Evolutionary conservation across 1,284 basidiomycete species (phyloP), one percentile per base, ranked within the genome.

Genomic region (Gymnopus androsaceus): DNA sequence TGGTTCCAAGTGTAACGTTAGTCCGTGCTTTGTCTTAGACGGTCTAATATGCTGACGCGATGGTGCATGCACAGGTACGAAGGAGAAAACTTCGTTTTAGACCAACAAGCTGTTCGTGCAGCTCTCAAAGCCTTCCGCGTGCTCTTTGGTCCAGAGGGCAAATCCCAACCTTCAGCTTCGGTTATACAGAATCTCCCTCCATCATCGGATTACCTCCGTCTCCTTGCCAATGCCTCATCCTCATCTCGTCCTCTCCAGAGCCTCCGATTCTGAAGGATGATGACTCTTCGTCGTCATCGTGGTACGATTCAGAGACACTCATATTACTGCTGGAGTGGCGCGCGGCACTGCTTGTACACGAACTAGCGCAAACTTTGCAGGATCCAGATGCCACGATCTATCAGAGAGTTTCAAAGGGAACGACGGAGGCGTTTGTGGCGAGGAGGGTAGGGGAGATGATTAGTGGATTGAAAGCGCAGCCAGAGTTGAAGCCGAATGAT

Each of bases 11-110:
- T 64, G 78, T 80, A 56, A 90, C 88, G 79, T 87, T 66, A 21
- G 79, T 7, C 14, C 37, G 49, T 21, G n/a, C 6, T 44, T 27
- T 38, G 3, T 49, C 53, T 46, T 45, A 47, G 59, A 30, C 15
- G 27, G 12, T 37, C 45, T n/a, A 33, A 27, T 42, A 14, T 25
- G 8, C 17, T 33, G 4, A n/a, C 28, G n/a, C 9, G 9, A 36
- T 27, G 4, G n/a, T n/a, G n/a, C 21, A 42, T 28, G 25, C 25
- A 3, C 57, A 88, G 84, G 2, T 90, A 82, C 62, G 88, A 91
- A 72, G 88, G 88, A 17, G 89, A 92, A 64, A 90, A 91, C 67
- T 90, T 81, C 61, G 84, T 91, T 7, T 76, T 91, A 2, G 84
- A 88, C 61, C 77, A 83, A 46, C 89, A 92, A 69, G 87, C 89